Evolutionary conservation across 345 rosid genomes (phyloP), one percentile per base, ranked within the genome.

Genomic region (Populus simonii): DNA sequence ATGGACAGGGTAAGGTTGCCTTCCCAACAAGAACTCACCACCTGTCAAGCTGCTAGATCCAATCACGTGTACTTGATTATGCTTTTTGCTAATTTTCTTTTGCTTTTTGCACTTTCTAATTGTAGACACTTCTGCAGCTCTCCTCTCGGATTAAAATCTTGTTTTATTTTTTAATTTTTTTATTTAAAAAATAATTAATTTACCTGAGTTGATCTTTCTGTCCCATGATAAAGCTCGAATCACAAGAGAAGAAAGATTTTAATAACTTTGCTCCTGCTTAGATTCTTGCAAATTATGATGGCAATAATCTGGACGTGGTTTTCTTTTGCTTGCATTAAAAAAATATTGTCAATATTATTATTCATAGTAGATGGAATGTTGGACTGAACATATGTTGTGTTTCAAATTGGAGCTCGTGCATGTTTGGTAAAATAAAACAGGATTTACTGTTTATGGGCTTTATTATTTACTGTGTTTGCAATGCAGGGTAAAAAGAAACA

Each of bases 61-160:
- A 76, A 63, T 80, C 89, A 79, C 85, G 80, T 82, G 89, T 33
- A 22, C 80, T 39, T n/a, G 66, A 31, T 39, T 63, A 10, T n/a
- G 41, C 10, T 9, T 11, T 3, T 10, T 29, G 72, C 31, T 27
- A 20, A 6, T 22, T 68, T 57, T 25, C 15, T 45, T 47, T 5
- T 61, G n/a, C 0, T 5, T 57, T 38, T 31, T 57, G 29, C 63
- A 3, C 15, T 59, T 23, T 23, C 8, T 57, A 8, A n/a, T n/a
- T 57, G 12, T 0, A 22, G 6, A 8, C 63, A 22, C 63, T 57
- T n/a, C 25, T 53, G 35, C 35, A 33, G 35, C 35, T 33, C 35
- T 10, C 4, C 47, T 41, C 3, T 0, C 13, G 47, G 1, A 10
- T 41, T 41, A 41, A 41, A 41, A 41, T 8, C 12, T 10, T 11